Evolutionary conservation across 345 rosid genomes (phyloP), one percentile per base, ranked within the genome.

Genomic region (Cardiospermum halicacabum): DNA sequence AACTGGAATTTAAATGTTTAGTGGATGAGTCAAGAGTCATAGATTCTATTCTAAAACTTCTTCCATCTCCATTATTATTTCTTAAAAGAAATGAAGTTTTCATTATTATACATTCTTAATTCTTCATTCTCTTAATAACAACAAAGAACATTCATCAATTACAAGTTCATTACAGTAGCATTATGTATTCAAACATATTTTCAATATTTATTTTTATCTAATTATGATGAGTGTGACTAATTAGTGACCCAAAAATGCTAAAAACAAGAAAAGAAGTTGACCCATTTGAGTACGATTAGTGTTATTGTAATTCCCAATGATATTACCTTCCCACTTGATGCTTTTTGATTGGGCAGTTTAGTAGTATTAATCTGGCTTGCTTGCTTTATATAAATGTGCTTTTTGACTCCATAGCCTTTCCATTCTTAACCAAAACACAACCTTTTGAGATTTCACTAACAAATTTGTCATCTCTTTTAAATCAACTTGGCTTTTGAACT

Each of bases 21-120:
- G 85, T 82, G 91, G 87, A 75, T 7, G 72, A 79, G 87, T 85
- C 91, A 79, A 82, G 75, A 80, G 70, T 71, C 78, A 49, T 72
- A 64, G 75, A 74, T 77, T 72, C 76, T 68, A 42, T n/a, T n/a
- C n/a, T n/a, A n/a, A n/a, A n/a, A n/a, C n/a, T n/a, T n/a, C n/a
- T n/a, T n/a, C n/a, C n/a, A n/a, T n/a, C n/a, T n/a, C n/a, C n/a
- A n/a, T n/a, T 47, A 68, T 34, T 21, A 1, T 56, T 39, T 60
- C 67, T 62, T 60, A 69, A 78, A 69, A 59, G 72, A 64, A 72
- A 74, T 27, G n/a, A 73, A 67, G 62, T 12, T 28, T 57, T 40
- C 59, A 64, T 30, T 1, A 43, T 42, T 19, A 30, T 47, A 39
- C 43, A 40, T 36, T 32, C n/a, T n/a, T n/a, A n/a, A n/a, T n/a